Base-by-base conservation (phyloP, 345 rosid species). In the Microthlaspi erraticum region DNA sequence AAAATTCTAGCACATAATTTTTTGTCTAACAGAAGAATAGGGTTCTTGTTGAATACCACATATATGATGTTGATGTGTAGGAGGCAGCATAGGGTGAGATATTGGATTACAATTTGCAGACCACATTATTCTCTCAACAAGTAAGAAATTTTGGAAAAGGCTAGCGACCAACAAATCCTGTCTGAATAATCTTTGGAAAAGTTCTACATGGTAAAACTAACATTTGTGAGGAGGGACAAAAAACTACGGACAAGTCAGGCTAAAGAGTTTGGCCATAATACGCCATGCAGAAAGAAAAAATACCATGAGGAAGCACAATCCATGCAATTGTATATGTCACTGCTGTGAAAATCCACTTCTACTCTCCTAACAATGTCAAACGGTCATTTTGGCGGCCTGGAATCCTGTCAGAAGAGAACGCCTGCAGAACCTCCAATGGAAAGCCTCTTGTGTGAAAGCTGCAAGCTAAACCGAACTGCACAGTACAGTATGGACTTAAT, bases 251-350 rank as follows among this genome's bases (percentile, higher is more conserved):
- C 61, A 72, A 68, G n/a, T 31, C 8, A 34, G 56, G 14, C 18
- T 38, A 41, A 70, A 70, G 51, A 70, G 19, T 54, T 45, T 44
- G 51, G 45, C 69, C 29, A 54, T 12, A 34, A 52, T 29, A 16
- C 3, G 53, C 5, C 31, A 53, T 23, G 66, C 55, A 55, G 20
- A 56, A 62, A 33, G 58, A 72, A 48, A 53, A 74, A 66, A n/a
- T 92, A 95, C 99, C 99, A 83, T 84, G 99, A 70, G 99, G 98
- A 16, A 95, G 93, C 60, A 92, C 99, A 86, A 90, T 95, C 99
- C 99, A 95, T 10, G 98, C 99, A 80, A 95, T 95, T 66, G 99
- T 95, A 80, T 95, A 98, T 0, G 98, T 95, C 39, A 92, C 98
- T 65, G 99, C 98, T 20, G 99, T 95, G 77, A 95, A 95, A 64